Percentiles rank a stretch among this genome's conserved stretches.
These are phyloP conservation scores for Otatea glauca DNA, from an alignment of 176 grass and related monocot species.

Conservation along the genomic window DNA sequence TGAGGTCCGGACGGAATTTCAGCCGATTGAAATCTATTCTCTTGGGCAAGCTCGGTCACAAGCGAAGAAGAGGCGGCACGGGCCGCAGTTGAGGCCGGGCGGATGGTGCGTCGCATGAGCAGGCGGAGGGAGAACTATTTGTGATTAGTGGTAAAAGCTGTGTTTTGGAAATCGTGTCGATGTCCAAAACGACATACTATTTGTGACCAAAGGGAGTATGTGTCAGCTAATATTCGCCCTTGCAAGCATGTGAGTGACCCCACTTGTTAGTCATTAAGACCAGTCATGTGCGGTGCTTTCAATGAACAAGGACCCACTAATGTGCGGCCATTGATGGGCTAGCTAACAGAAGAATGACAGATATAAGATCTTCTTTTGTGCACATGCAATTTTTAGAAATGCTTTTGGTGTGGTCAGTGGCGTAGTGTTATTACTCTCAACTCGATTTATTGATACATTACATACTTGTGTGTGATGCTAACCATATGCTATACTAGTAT, in stretches of 20 bases:
- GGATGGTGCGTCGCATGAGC: too few relatives aligned
- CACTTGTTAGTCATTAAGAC: background rate
- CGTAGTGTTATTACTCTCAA: background rate
- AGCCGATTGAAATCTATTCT: too few relatives aligned
- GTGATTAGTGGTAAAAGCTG: too few relatives aligned
- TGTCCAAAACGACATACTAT: too few relatives aligned
- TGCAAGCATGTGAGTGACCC: background rate
- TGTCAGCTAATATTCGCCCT: background rate
- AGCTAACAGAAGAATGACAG: background rate
- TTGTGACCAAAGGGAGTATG: background rate
- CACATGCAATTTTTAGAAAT: background rate
- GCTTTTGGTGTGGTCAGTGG: background rate
- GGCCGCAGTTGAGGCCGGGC: too few relatives aligned
- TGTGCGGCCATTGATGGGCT: background rate
- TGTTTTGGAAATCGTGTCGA: too few relatives aligned
- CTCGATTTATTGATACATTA: background rate
- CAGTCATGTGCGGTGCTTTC: slow-evolving; percentile 8
- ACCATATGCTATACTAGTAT: background rate
- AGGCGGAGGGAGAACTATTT: too few relatives aligned
- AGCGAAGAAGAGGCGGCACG: too few relatives aligned
- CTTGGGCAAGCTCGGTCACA: too few relatives aligned
- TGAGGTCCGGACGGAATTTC: too few relatives aligned
- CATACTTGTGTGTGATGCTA: background rate
- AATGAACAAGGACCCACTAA: background rate
- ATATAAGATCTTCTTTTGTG: background rate